Evolutionary conservation across 2,329 filamentous ascomycete genomes (phyloP), one percentile per base, ranked within the genome.

Genomic region (Pseudocercospora cruenta): DNA sequence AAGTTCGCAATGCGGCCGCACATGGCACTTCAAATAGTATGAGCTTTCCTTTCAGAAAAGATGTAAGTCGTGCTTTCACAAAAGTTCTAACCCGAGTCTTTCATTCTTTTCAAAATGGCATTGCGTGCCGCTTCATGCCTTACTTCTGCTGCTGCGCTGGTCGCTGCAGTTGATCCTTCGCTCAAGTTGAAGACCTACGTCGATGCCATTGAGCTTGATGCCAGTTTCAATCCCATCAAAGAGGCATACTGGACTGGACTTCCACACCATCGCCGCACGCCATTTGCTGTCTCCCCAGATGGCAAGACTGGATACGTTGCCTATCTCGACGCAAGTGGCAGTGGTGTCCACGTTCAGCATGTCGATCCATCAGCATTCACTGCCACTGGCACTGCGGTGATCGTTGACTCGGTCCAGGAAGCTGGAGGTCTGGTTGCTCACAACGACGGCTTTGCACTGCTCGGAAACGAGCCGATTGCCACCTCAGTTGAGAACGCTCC

Each of bases 341-440:
- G 81, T 3, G 84, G 81, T 60, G 85, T 89, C 10, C 84, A 88
- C 71, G 77, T 89, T 19, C 86, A 88, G 74, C 80, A 84, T 51
- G 79, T 89, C 21, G 80, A 87, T 69, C 82, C 85, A 1, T 74
- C 77, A 3, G 86, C 85, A 7, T 88, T 89, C 70, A 78, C 80
- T 16, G 82, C 85, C 14, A 82, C 83, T 9, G 87, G 86, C 7
- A 80, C 80, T 26, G 75, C 82, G 0, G 79, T 88, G 2, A 85
- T 84, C 0, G 77, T 88, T 45, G 72, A 80, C n/a, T 81, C 82
- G 14, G 86, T 81, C 45, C 85, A 86, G 71, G 87, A 89, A 77
- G 86, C 85, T 4, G 85, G 86, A 61, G 87, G 87, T 54, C 81
- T 89, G 0, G 84, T 89, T 51, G 87, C 86, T 16, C 87, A 88